These are phyloP conservation scores for Silene vulgaris DNA, from an alignment of 179 eudicot genomes.

Conservation along the genomic window DNA sequence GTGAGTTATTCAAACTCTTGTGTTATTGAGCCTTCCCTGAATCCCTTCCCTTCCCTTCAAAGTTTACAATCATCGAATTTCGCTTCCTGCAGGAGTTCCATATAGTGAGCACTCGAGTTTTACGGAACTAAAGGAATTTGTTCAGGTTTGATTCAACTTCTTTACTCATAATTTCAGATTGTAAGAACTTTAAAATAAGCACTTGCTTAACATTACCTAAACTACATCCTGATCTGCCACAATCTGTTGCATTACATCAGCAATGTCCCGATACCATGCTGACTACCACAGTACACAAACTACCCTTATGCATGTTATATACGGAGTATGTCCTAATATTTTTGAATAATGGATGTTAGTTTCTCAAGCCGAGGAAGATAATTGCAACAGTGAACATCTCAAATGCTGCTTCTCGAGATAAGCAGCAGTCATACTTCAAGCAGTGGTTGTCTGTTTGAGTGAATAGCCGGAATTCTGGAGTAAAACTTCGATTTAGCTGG, in stretches of 20 bases:
- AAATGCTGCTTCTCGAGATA: slow-evolving; percentile 45
- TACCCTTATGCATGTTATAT: not conserved
- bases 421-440: slow-evolving; percentile 45
- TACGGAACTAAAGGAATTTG: slow-evolving; percentile 56
- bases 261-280: no score
- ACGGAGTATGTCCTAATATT: not conserved
- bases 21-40: not conserved
- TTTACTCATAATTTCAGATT: not conserved
- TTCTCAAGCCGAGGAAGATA: slow-evolving; percentile 52
- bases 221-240: no score
- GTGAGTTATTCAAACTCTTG: slow-evolving; percentile 26
- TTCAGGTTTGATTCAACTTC: slow-evolving; percentile 40
- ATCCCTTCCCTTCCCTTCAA: not conserved
- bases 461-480: slow-evolving; percentile 15
- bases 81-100: slow-evolving; percentile 49
- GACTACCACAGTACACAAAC: not conserved
- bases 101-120: slow-evolving; percentile 72
- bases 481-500: not conserved
- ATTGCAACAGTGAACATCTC: slow-evolving; percentile 64
- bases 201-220: no score
- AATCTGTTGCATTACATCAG: no score
- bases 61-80: not conserved
- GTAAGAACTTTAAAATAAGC: no score
- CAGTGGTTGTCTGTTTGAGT: slow-evolving; percentile 49
- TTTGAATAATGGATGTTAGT: slow-evolving; percentile 31